Conservation (phyloP, 805 yeast genomes). For the Yarrowia sp. region DNA sequence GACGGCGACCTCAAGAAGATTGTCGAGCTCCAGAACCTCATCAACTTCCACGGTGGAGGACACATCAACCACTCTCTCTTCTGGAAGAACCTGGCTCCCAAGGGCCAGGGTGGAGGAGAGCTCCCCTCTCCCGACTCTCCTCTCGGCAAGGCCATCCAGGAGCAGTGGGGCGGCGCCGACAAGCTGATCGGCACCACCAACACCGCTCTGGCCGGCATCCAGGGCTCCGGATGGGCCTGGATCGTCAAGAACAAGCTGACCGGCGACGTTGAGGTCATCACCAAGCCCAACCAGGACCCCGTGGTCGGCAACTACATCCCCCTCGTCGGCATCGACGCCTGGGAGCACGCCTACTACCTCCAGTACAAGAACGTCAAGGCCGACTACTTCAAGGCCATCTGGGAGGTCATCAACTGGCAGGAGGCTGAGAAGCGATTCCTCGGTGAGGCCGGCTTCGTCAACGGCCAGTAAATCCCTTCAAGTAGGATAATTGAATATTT, state of each 20-base stretch:
- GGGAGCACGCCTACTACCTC: conserved; percentile 96
- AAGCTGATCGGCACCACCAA: conserved; percentile 62
- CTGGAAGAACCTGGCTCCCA: conserved; percentile 86
- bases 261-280: conserved; percentile 74
- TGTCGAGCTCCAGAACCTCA: conserved; percentile 59
- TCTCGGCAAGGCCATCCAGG: conserved; percentile 56
- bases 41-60: conserved; percentile 94
- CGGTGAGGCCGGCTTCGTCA: conserved; percentile 26
- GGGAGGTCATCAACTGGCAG: conserved; percentile 93
- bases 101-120: conserved; percentile 72
- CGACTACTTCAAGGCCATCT: conserved; percentile 88
- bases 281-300: conserved; percentile 84
- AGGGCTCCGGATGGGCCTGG: conserved; percentile 97
- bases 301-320: conserved; percentile 69
- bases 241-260: conserved; percentile 70
- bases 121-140: conserved; percentile 53
- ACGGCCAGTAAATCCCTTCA: not conserved
- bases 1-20: conserved; percentile 60
- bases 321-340: conserved; percentile 85
- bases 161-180: conserved; percentile 72
- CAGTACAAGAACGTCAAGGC: conserved; percentile 90
- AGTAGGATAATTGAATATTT: no score
- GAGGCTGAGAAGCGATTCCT: conserved; percentile 70
- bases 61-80: conserved; percentile 79
- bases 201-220: conserved; percentile 75